These are phyloP conservation scores for Colletotrichum sp. DNA, from an alignment of 2,329 filamentous ascomycete genomes.

Conservation along the genomic window DNA sequence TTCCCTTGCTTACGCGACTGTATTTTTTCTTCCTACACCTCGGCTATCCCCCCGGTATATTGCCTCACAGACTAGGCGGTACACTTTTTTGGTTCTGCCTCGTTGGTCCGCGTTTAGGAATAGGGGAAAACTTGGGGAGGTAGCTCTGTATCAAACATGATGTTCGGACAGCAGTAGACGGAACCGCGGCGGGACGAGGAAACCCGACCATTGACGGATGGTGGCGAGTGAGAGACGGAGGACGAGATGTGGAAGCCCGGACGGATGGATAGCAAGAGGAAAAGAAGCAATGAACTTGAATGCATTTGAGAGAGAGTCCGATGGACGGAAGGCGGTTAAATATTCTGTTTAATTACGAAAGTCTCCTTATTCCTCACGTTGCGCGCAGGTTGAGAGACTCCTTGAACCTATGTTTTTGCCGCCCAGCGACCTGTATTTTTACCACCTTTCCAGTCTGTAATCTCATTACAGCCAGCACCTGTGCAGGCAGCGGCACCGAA, in stretches of 20 bases:
- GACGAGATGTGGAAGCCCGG: background rate
- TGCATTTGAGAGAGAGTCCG: conserved; percentile 21
- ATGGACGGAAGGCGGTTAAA: conserved; percentile 20
- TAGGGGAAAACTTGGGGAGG: background rate
- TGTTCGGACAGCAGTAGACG: conserved; percentile 6
- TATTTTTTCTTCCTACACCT: conserved; percentile 20
- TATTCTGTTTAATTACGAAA: conserved; percentile 26
- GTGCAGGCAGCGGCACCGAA: background rate
- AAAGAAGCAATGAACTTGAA: conserved; percentile 24
- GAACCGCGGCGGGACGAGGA: background rate
- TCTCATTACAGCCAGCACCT: background rate
- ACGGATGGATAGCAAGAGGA: conserved; percentile 23
- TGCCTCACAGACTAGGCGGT: conserved; percentile 3
- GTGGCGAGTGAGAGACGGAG: background rate
- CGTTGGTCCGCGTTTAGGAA: conserved; percentile 9
- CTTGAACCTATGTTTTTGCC: background rate
- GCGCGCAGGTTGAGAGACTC: background rate
- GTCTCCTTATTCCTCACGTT: conserved; percentile 9
- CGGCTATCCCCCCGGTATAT: conserved; percentile 13
- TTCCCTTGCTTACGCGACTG: conserved; percentile 21
- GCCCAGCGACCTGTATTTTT: background rate
- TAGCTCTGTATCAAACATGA: conserved; percentile 21
- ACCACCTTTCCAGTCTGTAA: background rate
- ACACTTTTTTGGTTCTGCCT: conserved; percentile 12
- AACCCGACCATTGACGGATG: background rate